Evolutionary conservation across 768 basidiomycete species (phyloP).

Genomic region (Thelephora aurantiotincta): DNA sequence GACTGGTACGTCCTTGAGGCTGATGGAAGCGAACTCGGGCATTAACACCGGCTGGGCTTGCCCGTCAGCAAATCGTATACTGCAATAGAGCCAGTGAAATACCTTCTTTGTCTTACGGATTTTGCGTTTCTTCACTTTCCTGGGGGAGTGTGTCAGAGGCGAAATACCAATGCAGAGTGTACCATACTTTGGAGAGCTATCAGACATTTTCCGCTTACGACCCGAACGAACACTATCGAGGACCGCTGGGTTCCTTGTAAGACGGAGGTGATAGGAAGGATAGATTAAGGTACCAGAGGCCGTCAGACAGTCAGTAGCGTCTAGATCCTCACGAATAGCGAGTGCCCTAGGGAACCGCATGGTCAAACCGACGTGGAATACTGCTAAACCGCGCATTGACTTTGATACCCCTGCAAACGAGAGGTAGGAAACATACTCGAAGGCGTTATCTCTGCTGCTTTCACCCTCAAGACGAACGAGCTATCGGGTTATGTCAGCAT

Average conservation of each 20-base stretch:
- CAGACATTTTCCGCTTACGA: slow-evolving; percentile 66
- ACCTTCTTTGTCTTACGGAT: slow-evolving; percentile 34
- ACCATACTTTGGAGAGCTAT: slow-evolving; percentile 31
- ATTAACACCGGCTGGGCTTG: slow-evolving; percentile 38
- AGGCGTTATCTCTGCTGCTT: slow-evolving; percentile 80
- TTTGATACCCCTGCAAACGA: no score
- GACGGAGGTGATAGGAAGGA: not conserved
- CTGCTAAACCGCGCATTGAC: slow-evolving; percentile 30
- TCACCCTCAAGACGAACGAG: slow-evolving; percentile 87
- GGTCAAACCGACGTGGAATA: slow-evolving; percentile 75
- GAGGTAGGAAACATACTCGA: slow-evolving; percentile 33
- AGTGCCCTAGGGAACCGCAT: slow-evolving; percentile 91
- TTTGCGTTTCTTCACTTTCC: slow-evolving; percentile 39
- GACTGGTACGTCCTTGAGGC: slow-evolving; percentile 41
- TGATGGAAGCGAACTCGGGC: slow-evolving; percentile 53
- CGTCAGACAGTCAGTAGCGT: slow-evolving; percentile 56
- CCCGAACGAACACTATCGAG: slow-evolving; percentile 46
- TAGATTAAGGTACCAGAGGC: slow-evolving; percentile 34
- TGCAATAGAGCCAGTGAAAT: not conserved
- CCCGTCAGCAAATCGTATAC: not conserved
- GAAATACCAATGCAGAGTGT: not conserved
- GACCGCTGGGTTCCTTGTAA: slow-evolving; percentile 27
- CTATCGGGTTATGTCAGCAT: slow-evolving; percentile 25
- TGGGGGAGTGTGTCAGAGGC: slow-evolving; percentile 1
- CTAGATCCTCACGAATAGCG: slow-evolving; percentile 66